Evolutionary conservation across 176 grass and related monocot species (phyloP), one percentile per base, ranked within the genome.

Genomic region (Themeda triandra): DNA sequence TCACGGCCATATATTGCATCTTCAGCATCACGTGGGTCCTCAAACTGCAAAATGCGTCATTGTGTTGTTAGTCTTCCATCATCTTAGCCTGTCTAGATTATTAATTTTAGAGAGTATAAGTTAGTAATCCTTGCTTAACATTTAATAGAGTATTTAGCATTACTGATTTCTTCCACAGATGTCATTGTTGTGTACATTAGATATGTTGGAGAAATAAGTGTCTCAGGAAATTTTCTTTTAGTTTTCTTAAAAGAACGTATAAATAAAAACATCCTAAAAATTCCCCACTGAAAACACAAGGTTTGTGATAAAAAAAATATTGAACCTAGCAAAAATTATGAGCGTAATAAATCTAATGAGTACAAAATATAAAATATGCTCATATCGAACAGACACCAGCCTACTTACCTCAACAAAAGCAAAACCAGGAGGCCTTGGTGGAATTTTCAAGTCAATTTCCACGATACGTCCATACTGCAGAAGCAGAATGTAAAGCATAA

Each of bases 381-480:
- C 13, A 54, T 12, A 65, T 30, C 0, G 65, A 77, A 15, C 23
- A 58, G 21, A 39, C 0, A 3, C 25, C 11, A 21, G 29, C 66
- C 71, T 29, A 13, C 30, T 80, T 83, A 95, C 96, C 93, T 99
- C 96, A 58, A 99, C 78, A 91, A 99, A 99, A 89, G 93, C 96
- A 92, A 89, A 99, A 62, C 96, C 96, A 79, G 96, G 96, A 6
- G 96, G 93, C 76, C 93, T 94, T 7, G 96, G 96, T 76, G 96
- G 93, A 25, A 99, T 76, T 86, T 99, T 96, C 91, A 99, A 81
- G 88, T 99, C 96, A 88, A 99, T 90, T 62, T 95, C 96, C 58
- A 99, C 88, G 86, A 99, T 94, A 28, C 83, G 76, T 21, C 95
- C 95, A 88, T 93, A 98, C 95, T 95, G 87, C 80, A 95, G 24